Conservation (phyloP, 331 rosid species). For the Pyracantha coccinea region DNA sequence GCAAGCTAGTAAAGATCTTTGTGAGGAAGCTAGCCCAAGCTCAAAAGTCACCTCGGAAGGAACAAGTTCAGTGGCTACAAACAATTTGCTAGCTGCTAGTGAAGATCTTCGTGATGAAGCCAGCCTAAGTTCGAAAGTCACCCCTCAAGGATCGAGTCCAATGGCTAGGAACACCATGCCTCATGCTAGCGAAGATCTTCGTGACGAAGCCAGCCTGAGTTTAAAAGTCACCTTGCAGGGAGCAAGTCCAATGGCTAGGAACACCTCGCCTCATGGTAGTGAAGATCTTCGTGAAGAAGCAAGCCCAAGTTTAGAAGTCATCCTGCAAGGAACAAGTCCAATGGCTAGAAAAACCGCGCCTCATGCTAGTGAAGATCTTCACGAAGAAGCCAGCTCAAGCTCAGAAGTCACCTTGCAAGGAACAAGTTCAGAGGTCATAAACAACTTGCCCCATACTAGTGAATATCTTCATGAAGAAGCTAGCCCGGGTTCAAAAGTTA, state of each 20-base stretch:
- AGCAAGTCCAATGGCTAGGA: conserved; percentile 17
- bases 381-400: conserved; percentile 8
- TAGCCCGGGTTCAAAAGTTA: conserved; percentile 13
- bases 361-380: background rate
- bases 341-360: conserved; percentile 5
- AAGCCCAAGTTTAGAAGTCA: conserved; percentile 14
- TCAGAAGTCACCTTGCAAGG: conserved; percentile 18
- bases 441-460: background rate
- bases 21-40: background rate
- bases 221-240: conserved; percentile 16
- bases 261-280: background rate
- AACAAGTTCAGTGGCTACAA: background rate
- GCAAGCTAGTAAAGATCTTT: background rate
- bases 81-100: background rate
- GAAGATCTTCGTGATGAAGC: conserved; percentile 1
- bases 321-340: conserved; percentile 17
- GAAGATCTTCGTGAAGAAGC: background rate
- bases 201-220: conserved; percentile 11
- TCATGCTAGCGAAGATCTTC: background rate
- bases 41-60: background rate
- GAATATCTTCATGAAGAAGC: conserved; percentile 1
- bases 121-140: conserved; percentile 12
- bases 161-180: background rate
- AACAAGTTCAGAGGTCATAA: conserved; percentile 16
- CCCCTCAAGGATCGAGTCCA: background rate